Conservation (phyloP, 352 stramenopile species). For the Nothophytophthora sp. region DNA sequence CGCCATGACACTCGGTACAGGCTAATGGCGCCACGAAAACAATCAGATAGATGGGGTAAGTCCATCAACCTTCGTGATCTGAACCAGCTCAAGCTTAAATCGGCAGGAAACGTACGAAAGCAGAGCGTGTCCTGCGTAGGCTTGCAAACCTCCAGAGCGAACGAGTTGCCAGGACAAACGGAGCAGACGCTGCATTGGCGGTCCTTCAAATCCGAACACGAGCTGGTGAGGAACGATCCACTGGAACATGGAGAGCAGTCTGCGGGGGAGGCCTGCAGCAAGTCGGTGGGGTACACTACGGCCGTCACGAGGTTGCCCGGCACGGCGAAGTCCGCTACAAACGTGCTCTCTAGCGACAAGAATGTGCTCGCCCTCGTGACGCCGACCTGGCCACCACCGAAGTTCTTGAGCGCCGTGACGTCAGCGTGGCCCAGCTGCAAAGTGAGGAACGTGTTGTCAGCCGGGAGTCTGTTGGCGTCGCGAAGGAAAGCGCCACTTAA, state of each 20-base stretch:
- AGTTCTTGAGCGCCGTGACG: slow-evolving; percentile 25
- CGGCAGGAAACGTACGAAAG: slow-evolving; percentile 56
- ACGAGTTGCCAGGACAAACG: slow-evolving; percentile 63
- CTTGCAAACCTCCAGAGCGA: slow-evolving; percentile 46
- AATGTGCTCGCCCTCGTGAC: slow-evolving; percentile 51
- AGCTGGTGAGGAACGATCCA: slow-evolving; percentile 43
- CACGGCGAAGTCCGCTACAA: slow-evolving; percentile 55
- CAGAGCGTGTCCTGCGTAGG: slow-evolving; percentile 60
- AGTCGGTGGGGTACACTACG: slow-evolving; percentile 11
- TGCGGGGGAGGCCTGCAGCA: slow-evolving; percentile 39
- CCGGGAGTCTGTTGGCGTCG: slow-evolving; percentile 49
- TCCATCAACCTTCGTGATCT: too few species aligned
- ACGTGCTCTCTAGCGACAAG: slow-evolving; percentile 32
- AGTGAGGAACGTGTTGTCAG: slow-evolving; percentile 64
- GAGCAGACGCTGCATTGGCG: slow-evolving; percentile 57
- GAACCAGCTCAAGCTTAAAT: too few species aligned
- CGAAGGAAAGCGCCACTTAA: slow-evolving; percentile 41
- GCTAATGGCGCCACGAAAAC: slow-evolving; percentile 27
- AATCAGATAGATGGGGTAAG: too few species aligned
- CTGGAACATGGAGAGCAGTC: slow-evolving; percentile 59
- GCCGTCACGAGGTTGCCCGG: slow-evolving; percentile 37
- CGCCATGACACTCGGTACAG: slow-evolving; percentile 62
- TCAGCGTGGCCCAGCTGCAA: slow-evolving; percentile 50
- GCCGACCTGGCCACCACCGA: slow-evolving; percentile 54
- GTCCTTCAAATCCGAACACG: slow-evolving; percentile 63